Base-by-base conservation (phyloP, 2,329 filamentous ascomycete species). In the Calonectria multiphialidica region DNA sequence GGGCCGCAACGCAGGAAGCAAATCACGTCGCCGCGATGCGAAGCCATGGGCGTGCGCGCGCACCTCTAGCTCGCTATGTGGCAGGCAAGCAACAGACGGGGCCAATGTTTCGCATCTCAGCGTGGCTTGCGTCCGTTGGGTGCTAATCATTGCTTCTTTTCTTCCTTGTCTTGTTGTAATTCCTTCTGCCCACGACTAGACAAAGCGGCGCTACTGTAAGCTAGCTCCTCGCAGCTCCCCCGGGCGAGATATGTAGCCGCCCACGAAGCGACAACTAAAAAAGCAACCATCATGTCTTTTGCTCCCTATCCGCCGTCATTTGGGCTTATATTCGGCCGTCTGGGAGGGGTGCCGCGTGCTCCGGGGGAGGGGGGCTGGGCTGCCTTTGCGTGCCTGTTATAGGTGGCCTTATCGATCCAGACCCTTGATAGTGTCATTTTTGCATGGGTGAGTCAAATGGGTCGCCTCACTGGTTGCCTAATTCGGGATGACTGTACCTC, bases 51-150 rank as follows among this genome's bases (percentile, higher is more conserved):
- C 21, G 33, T 49, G 50, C 57, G 21, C 57, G 23, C 37, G 57
- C 57, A 23, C 37, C 16, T 21, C 57, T 62, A 45, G 57, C 33
- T 25, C 13, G 21, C 9, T 57, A 33, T 16, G 33, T 40, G 53
- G 53, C 33, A 57, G 53, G 33, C 53, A 57, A 23, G 23, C 33
- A 21, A 57, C 5, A 37, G 25, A 25, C 8, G 18, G 21, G 40
- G 35, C 53, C 53, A 57, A 37, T 57, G 53, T 57, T 57, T 57
- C 53, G 57, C 57, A 62, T 62, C 57, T 45, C 57, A 62, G 37
- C 57, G 57, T 62, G 57, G 57, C 40, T 42, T 62, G 35, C 37
- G 15, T 42, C 57, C 15, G 57, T 45, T 45, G 35, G 57, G 15
- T 45, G 37, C 16, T 30, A 21, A 45, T 28, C 50, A n/a, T 13